Base-by-base conservation (phyloP, 2,329 filamentous ascomycete genomes). In the Sporothrix schenckii region DNA sequence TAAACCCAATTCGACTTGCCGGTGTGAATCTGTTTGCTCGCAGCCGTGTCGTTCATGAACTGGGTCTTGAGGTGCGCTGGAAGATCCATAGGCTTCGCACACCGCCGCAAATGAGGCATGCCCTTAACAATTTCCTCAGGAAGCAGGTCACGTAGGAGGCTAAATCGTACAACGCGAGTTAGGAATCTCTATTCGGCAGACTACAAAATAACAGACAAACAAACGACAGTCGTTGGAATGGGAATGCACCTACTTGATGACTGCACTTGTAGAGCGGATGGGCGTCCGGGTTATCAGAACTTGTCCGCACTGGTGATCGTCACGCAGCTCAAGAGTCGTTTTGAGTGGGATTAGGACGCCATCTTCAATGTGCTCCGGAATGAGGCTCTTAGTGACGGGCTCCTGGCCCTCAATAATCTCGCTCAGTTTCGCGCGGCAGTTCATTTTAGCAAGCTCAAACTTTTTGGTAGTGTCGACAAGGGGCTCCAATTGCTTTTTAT, bases 221-320 rank as follows among this genome's bases (percentile, higher is more conserved):
- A 24, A 21, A 41, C n/a, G 13, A 11, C 34, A 34, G 34, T 6
- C 6, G 34, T 19, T 27, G 61, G 44, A 44, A 34, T 11, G 4
- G 16, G n/a, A 4, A 34, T 19, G 41, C 30, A 83, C 88, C 79
- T 81, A 93, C 91, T 86, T 88, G 77, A 95, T 86, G 76, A 93
- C 86, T 74, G 86, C 84, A 79, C 91, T 92, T 74, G 91, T 91
- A 75, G 86, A 85, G 79, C 89, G 91, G 73, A 89, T 87, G 61
- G 91, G 91, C 69, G 91, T 86, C 76, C 90, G 86, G 66, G 92
- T 90, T 73, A 92, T 87, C 78, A 91, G 91, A 69, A 89, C 89
- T 71, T 87, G 83, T 66, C 90, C 85, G 72, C 87, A 80, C 50
- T 80, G 80, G 71, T 89, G 84, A 69, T 87, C 85, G 74, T 88